phyloP scores from a whole-genome alignment of 108 stramenopile species.

The Cylindrotheca fusiformis region DNA sequence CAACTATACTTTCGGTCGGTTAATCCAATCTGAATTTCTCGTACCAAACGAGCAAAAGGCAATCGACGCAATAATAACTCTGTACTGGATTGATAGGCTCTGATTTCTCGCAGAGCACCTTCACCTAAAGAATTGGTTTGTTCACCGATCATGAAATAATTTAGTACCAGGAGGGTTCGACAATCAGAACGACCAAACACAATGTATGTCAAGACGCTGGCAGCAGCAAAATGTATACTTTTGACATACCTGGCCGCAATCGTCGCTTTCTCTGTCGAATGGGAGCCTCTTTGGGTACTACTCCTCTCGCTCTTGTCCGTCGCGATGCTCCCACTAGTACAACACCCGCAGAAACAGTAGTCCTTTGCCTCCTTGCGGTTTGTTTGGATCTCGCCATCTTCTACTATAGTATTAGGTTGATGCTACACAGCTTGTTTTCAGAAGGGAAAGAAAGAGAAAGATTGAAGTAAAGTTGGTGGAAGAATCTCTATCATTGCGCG shows the following conservation, averaged over 20 bases:
- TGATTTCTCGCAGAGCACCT: slow-evolving; percentile 90
- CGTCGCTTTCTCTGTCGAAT: slow-evolving; percentile 44
- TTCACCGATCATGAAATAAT: too few relatives aligned
- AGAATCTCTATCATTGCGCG: too few relatives aligned
- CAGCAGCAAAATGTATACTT: neutral
- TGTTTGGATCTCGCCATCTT: too few relatives aligned
- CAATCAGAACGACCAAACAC: slow-evolving; percentile 2
- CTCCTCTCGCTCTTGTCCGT: too few relatives aligned
- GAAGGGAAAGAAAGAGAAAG: too few relatives aligned
- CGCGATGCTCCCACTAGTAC: too few relatives aligned
- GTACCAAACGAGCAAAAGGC: slow-evolving; percentile 93
- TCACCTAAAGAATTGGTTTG: slow-evolving; percentile 50
- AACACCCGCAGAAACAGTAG: too few relatives aligned
- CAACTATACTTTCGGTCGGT: slow-evolving; percentile 70
- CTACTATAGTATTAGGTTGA: too few relatives aligned
- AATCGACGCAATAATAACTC: slow-evolving; percentile 92
- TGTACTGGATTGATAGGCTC: slow-evolving; percentile 88
- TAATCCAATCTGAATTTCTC: slow-evolving; percentile 77
- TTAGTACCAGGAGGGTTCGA: too few relatives aligned
- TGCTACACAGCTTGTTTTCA: too few relatives aligned
- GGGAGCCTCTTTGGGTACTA: slow-evolving; percentile 10
- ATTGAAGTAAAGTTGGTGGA: too few relatives aligned
- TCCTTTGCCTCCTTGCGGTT: too few relatives aligned
- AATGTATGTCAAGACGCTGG: neutral
- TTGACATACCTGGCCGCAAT: slow-evolving; percentile 54